Evolutionary conservation across 208 protist species (phyloP).

Genomic region (Phytomonas sp.): DNA sequence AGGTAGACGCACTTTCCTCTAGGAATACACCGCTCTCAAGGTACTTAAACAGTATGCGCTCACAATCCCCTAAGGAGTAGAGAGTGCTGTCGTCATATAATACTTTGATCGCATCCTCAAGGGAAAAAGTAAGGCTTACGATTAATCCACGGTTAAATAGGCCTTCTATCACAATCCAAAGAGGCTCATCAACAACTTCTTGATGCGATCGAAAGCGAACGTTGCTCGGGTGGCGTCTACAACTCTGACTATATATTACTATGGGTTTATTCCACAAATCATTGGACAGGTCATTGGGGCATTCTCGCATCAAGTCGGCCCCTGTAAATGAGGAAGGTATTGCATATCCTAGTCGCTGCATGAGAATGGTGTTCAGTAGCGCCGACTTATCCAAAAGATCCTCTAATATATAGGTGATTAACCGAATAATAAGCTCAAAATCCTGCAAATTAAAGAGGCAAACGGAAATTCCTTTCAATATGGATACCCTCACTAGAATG

Average conservation of each 20-base stretch:
- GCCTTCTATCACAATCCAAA: conserved; percentile 62
- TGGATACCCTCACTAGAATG: conserved; percentile 47
- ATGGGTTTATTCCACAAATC: conserved; percentile 34
- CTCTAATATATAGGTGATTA: conserved; percentile 51
- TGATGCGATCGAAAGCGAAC: conserved; percentile 42
- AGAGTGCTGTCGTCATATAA: conserved; percentile 70
- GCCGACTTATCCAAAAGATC: conserved; percentile 61
- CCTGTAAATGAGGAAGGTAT: conserved; percentile 49
- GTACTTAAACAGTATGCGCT: conserved; percentile 27
- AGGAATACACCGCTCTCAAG: conserved; percentile 28
- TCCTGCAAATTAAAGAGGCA: conserved; percentile 72
- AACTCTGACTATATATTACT: conserved; percentile 41
- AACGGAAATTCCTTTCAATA: conserved; percentile 38
- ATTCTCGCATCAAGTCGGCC: conserved; percentile 49
- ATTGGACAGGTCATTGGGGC: conserved; percentile 65
- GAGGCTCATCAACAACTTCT: conserved; percentile 24
- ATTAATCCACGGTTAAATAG: conserved; percentile 83
- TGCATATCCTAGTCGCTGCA: conserved; percentile 68
- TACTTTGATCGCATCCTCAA: conserved; percentile 67
- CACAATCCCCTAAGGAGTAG: conserved; percentile 50
- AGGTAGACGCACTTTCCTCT: conserved; percentile 17
- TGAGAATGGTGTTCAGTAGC: conserved; percentile 62
- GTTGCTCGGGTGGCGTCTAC: conserved; percentile 61
- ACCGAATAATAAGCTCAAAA: conserved; percentile 52
- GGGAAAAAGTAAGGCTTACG: conserved; percentile 53